Conservation (phyloP, 805 yeast species). For the Candida manassasensis region DNA sequence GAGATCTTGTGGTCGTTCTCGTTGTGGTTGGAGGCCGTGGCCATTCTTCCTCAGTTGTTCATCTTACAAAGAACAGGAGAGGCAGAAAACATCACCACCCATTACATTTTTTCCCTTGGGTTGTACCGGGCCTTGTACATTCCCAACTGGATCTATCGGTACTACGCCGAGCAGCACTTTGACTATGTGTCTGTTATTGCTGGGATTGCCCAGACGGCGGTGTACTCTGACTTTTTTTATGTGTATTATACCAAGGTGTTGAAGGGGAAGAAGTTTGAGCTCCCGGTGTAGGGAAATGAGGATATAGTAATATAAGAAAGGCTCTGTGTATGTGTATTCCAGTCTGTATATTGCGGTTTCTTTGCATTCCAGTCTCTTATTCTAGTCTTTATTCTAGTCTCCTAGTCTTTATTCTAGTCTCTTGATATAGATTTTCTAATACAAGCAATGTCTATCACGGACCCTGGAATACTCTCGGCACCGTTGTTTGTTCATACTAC, state of each 20-base stretch:
- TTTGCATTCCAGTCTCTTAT: too few species aligned
- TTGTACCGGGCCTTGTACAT: slow-evolving; percentile 83
- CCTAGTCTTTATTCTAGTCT: too few species aligned
- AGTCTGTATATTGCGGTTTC: too few species aligned
- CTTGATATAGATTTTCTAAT: too few species aligned
- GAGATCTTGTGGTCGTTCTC: slow-evolving; percentile 86
- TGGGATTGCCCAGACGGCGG: slow-evolving; percentile 78
- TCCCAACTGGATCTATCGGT: slow-evolving; percentile 94
- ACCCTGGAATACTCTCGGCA: too few species aligned
- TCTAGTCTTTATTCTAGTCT: too few species aligned
- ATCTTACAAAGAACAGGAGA: slow-evolving; percentile 86
- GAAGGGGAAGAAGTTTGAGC: slow-evolving; percentile 69
- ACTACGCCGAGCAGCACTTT: slow-evolving; percentile 54
- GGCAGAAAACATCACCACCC: slow-evolving; percentile 82
- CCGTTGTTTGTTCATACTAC: too few species aligned
- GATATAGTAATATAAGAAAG: too few species aligned
- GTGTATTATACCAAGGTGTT: slow-evolving; percentile 76
- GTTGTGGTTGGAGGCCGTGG: slow-evolving; percentile 88
- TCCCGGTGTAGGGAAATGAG: slow-evolving; percentile 64
- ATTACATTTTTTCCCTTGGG: slow-evolving; percentile 92
- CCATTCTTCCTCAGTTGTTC: slow-evolving; percentile 88
- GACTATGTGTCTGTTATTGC: slow-evolving; percentile 72
- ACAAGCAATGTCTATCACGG: too few species aligned
- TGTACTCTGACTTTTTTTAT: slow-evolving; percentile 95
- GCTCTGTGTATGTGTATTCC: too few species aligned